Evolutionary conservation across 495 filamentous ascomycete genomes (phyloP), one percentile per base, ranked within the genome.

Genomic region (Massariosphaeria phaeospora): DNA sequence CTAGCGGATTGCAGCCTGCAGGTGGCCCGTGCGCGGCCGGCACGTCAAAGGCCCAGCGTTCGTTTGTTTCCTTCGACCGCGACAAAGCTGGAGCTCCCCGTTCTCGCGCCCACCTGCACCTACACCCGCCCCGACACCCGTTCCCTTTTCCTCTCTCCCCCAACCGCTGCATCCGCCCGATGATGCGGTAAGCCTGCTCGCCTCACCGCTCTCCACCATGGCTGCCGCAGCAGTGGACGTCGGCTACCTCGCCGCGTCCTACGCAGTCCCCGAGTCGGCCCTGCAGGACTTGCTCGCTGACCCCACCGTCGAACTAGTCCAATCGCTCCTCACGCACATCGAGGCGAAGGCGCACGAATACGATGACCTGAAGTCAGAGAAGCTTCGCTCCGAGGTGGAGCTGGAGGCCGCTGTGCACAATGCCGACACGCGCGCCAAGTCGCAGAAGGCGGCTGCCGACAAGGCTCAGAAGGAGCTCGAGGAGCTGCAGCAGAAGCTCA

Each of bases 371-470:
- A 82, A 80, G 54, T 83, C 91, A 6, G 85, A 93, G 38, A 96
- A 95, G 69, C 77, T 95, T 38, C 84, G 85, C 45, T 67, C 86
- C 13, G 87, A 90, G 51, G 88, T 97, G n/a, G 93, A 97, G 72
- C 75, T 97, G 9, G 93, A 97, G 68, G 91, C 85, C 70, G 82
- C 84, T 23, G 83, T 94, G 13, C 83, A 88, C 33, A 83, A 77
- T 52, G 83, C 82, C 34, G 91, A 97, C 64, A 82, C 84, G 13
- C 86, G 88, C 67, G 79, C 82, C 62, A 84, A 89, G 61, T 81
- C 82, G 15, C 79, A 95, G 72, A 95, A 90, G 66, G 73, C 76
- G 30, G 83, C 83, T 2, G 72, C 89, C 11, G 91, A 95, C 59
- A 93, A 91, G 65, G 83, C 83, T 7, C 77, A 88, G 55, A 84